Base-by-base conservation (phyloP, 805 yeast species). In the Metschnikowia baotianmanensis region DNA sequence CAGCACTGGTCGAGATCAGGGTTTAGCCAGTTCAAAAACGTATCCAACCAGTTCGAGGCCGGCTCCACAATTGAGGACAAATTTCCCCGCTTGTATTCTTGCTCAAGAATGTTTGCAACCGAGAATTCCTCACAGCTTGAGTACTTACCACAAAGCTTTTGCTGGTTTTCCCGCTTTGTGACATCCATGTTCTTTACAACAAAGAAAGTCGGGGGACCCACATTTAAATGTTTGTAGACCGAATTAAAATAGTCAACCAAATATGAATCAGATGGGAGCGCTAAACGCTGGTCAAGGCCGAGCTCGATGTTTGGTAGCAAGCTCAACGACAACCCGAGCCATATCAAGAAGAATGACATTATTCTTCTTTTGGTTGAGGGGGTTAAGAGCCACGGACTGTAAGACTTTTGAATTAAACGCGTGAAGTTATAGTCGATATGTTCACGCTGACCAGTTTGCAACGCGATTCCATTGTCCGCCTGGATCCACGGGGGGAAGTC, bases 171-270 rank as follows among this genome's bases (percentile, higher is more conserved):
- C 34, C 86, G 65, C 11, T 61, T 42, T 0, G 91, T 86, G 5
- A 85, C 71, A 52, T 86, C 83, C 34, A 79, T 56, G 38, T 77
- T 80, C 32, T 78, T 76, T n/a, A 86, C 79, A 18, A 93, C 88
- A 61, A 89, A 84, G 56, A 85, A 93, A 1, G 86, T 74, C 0
- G 99, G 99, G 1, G 99, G 96, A 0, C 98, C 99, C 6, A 85
- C 85, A 44, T 83, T 82, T 45, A 91, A 69, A 56, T 81, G 85
- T 1, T 72, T 62, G 57, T 83, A 85, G 3, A 89, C 69, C 39
- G 90, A 87, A 49, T 82, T 69, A 65, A 86, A 91, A 60, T 91
- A 93, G 38, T 78, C 75, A 27, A 89, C 80, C 55, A 93, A 62
- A 55, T 89, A 87, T 0, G 97, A 90, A 39, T 77, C 89, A 2